Evolutionary conservation across 176 grass and related monocot genomes (phyloP).

Genomic region (Aechmea fasciata): DNA sequence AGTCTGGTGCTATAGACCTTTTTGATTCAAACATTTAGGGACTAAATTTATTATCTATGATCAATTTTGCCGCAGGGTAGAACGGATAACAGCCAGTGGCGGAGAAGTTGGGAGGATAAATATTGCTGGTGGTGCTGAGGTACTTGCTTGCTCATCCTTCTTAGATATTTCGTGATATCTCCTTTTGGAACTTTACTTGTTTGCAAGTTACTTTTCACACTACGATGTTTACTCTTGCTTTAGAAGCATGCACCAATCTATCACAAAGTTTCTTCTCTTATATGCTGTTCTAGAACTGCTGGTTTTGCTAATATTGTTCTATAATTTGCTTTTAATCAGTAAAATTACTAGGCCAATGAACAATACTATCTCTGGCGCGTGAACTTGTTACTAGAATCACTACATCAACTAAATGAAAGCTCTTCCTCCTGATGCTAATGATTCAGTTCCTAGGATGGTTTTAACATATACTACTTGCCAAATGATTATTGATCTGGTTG

Average conservation of each 20-base stretch:
- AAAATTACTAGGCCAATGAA: too few species aligned
- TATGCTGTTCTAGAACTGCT: too few species aligned
- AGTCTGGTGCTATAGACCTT: slow-evolving; percentile 16
- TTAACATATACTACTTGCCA: too few species aligned
- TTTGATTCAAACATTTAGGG: background rate
- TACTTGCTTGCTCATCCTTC: slow-evolving; percentile 29
- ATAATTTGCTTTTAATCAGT: too few species aligned
- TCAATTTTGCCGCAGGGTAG: slow-evolving; percentile 48
- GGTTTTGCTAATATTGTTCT: too few species aligned
- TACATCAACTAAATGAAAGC: too few species aligned
- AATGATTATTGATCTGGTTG: too few species aligned
- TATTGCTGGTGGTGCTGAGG: slow-evolving; percentile 70
- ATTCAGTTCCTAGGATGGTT: too few species aligned
- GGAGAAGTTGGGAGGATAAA: slow-evolving; percentile 96
- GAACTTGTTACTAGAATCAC: too few species aligned
- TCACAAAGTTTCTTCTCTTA: too few species aligned
- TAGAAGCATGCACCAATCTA: background rate
- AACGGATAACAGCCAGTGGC: slow-evolving; percentile 75
- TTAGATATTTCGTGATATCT: background rate
- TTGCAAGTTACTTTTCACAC: background rate
- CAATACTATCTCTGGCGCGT: too few species aligned
- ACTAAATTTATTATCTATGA: slow-evolving; percentile 4
- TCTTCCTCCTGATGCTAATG: too few species aligned
- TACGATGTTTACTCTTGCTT: background rate
- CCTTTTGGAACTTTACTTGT: background rate